Conservation (phyloP, 441 rosid species). For the Pelargonium cotyledonis region DNA sequence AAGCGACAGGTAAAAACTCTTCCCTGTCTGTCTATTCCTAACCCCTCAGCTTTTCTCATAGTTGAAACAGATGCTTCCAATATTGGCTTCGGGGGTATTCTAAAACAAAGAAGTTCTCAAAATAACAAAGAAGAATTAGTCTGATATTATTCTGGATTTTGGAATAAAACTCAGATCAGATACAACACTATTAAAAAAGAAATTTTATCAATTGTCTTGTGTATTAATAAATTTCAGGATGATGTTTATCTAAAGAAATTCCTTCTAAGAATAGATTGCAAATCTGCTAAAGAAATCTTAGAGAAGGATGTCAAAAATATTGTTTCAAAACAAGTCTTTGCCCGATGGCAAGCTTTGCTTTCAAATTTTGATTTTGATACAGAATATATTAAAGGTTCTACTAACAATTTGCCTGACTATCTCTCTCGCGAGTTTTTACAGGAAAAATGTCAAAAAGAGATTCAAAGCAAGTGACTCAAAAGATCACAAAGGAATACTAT, state of each 20-base stretch:
- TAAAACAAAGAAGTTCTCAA: background rate
- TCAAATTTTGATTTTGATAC: background rate
- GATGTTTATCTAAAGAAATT: background rate
- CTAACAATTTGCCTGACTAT: background rate
- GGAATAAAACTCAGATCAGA: background rate
- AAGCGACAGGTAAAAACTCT: background rate
- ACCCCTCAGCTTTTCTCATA: background rate
- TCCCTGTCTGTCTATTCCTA: background rate
- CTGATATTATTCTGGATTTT: background rate
- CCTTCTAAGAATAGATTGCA: background rate
- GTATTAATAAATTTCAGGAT: background rate
- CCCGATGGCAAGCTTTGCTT: conserved; percentile 7
- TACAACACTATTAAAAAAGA: conserved; percentile 6
- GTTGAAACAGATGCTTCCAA: background rate
- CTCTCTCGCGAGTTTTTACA: background rate
- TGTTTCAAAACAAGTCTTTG: conserved; percentile 2
- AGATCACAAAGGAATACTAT: too few relatives aligned
- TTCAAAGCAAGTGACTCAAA: too few relatives aligned
- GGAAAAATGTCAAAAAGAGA: background rate
- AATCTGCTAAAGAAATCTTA: background rate
- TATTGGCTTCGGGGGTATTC: background rate
- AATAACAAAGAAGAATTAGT: conserved; percentile 1
- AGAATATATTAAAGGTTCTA: background rate
- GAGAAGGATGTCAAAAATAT: background rate
- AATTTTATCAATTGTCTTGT: background rate